phyloP scores from a whole-genome alignment of 1,284 basidiomycete species.

The Apiotrichum veenhuisii region DNA sequence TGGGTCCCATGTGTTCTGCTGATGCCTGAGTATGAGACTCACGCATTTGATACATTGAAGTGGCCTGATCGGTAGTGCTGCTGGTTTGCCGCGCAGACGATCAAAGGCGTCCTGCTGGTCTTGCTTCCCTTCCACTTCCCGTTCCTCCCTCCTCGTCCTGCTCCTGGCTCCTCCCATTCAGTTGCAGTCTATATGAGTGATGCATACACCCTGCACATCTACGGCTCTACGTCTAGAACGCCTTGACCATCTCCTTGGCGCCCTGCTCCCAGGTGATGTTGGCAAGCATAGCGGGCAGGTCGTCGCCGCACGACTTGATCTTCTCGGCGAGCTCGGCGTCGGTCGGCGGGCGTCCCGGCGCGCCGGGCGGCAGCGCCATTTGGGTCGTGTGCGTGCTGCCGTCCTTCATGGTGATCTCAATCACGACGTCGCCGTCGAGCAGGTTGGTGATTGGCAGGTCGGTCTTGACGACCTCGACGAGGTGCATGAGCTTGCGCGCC shows the following conservation, averaged over 20 bases:
- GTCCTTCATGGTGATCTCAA: slow-evolving; percentile 5
- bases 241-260: slow-evolving; percentile 6
- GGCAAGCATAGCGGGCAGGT: slow-evolving; percentile 3
- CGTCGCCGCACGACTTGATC: slow-evolving; percentile 5
- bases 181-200: too few species aligned
- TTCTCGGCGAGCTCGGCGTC: slow-evolving; percentile 6
- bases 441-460: slow-evolving; percentile 9
- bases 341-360: slow-evolving; percentile 6
- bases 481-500: slow-evolving; percentile 6
- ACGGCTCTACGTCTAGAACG: slow-evolving; percentile 2
- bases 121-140: too few species aligned
- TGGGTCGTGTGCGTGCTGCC: background rate
- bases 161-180: too few species aligned
- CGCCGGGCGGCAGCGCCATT: slow-evolving; percentile 6
- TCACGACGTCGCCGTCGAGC: slow-evolving; percentile 8
- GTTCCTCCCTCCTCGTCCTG: too few species aligned
- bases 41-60: too few species aligned
- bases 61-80: too few species aligned
- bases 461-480: slow-evolving; percentile 8
- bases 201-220: background rate
- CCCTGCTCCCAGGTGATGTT: slow-evolving; percentile 4
- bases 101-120: too few species aligned
- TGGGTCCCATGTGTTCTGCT: too few species aligned
- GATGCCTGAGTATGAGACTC: too few species aligned
- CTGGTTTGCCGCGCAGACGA: too few species aligned